Conservation (phyloP, 2,329 filamentous ascomycete species). For the Ophiosphaerella narmari region DNA sequence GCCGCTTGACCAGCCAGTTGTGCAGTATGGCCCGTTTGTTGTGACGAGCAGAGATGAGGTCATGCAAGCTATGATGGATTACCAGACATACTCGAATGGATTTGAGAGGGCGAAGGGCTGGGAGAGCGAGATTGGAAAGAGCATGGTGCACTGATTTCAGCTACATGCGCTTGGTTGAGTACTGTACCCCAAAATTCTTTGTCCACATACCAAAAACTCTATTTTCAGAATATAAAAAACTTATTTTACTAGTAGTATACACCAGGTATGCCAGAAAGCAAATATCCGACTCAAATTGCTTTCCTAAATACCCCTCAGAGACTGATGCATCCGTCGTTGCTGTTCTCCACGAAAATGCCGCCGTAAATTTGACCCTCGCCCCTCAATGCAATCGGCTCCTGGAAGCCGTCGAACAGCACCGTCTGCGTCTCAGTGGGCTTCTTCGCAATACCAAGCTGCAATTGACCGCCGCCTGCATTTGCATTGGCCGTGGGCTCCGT, state of each 20-base stretch:
- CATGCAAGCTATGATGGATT: conserved; percentile 46
- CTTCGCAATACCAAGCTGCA: conserved; percentile 36
- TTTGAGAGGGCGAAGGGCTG: conserved; percentile 72
- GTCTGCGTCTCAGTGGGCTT: conserved; percentile 36
- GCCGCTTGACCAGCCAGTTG: conserved; percentile 51
- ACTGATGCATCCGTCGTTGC: conserved; percentile 25
- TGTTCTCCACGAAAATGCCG: conserved; percentile 38
- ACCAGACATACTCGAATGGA: conserved; percentile 42
- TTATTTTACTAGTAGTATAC: background rate
- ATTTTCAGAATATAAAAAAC: too few relatives aligned
- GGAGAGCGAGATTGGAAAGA: conserved; percentile 69
- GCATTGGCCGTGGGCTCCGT: conserved; percentile 22
- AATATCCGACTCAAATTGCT: background rate
- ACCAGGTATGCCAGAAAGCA: background rate
- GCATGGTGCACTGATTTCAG: conserved; percentile 31
- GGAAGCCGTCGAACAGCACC: conserved; percentile 33
- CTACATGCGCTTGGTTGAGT: too few relatives aligned
- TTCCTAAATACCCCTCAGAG: conserved; percentile 6
- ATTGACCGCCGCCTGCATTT: conserved; percentile 31
- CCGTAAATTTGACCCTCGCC: conserved; percentile 38
- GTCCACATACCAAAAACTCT: too few relatives aligned
- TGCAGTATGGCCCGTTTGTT: conserved; percentile 48
- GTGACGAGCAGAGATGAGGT: conserved; percentile 44
- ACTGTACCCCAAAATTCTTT: too few relatives aligned
- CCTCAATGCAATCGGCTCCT: conserved; percentile 19